Evolutionary conservation across 2,329 filamentous ascomycete genomes (phyloP), one percentile per base, ranked within the genome.

Genomic region (Ascochyta viciae-villosae): DNA sequence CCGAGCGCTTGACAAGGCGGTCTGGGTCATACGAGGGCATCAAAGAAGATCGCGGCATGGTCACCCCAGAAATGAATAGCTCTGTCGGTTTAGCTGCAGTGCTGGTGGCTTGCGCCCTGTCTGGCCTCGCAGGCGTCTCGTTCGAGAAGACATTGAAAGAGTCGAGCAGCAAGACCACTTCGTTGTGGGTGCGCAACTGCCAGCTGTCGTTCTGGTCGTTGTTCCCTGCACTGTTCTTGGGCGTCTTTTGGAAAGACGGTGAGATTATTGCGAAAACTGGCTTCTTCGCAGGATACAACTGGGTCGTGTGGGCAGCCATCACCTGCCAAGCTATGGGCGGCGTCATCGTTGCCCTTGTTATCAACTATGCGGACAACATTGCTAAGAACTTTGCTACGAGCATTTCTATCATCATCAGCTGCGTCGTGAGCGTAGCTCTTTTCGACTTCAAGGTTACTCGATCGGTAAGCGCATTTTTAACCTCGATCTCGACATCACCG

Each of bases 241-340:
- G 94, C 1, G 89, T 98, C 6, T 78, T 96, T 3, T 90, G 91
- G 78, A 90, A 92, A 61, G 95, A 99, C 64, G 95, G 94, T 24
- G 86, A 88, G 58, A 88, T 90, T 37, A 92, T 99, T 61, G 84
- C 88, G 24, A 86, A 89, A 74, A 87, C 91, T 60, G 95, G 95
- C 12, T 96, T 98, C 77, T 98, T 99, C 66, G 89, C 90, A 54
- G 95, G 95, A 3, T 99, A 98, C 78, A 97, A 96, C 73, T 89
- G 86, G 82, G 83, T 94, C 19, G 94, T 98, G 3, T 97, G 93
- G 92, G 82, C 87, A 5, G 90, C 92, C 4, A 90, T 98, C 64
- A 72, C 87, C 6, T 84, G 95, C 56, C 95, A 99, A 74, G 90
- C 93, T 0, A 78, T 88, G 33, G 93, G 93, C 29, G 95, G 94